Conservation (phyloP, 352 stramenopile species). For the Phytophthora macrochlamydospora region DNA sequence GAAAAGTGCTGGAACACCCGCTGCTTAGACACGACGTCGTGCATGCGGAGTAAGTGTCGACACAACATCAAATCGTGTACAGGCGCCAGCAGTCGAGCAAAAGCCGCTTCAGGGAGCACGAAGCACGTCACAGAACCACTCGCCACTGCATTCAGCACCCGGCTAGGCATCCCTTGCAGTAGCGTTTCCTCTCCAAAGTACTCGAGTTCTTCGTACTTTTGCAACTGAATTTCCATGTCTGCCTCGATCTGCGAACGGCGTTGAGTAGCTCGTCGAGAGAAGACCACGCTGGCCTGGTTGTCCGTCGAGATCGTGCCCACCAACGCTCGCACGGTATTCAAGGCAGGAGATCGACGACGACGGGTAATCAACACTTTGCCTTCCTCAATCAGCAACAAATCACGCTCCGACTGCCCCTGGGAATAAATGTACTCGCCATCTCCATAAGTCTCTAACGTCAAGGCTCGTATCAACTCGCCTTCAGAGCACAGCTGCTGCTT, state of each 20-base stretch:
- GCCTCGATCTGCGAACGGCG: slow-evolving; percentile 49
- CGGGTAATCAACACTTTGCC: slow-evolving; percentile 76
- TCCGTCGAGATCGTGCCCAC: slow-evolving; percentile 13
- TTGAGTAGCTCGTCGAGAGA: slow-evolving; percentile 14
- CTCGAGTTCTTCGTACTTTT: slow-evolving; percentile 53
- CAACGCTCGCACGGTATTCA: slow-evolving; percentile 20
- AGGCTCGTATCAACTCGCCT: slow-evolving; percentile 41
- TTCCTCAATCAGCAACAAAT: slow-evolving; percentile 76
- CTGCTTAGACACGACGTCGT: slow-evolving; percentile 64
- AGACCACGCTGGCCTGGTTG: slow-evolving; percentile 6
- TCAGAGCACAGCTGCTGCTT: slow-evolving; percentile 53
- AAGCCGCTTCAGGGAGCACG: slow-evolving; percentile 44
- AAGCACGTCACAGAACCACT: slow-evolving; percentile 57
- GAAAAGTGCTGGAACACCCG: slow-evolving; percentile 67
- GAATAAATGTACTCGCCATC: slow-evolving; percentile 73
- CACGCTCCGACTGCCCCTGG: slow-evolving; percentile 60
- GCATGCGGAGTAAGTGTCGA: slow-evolving; percentile 53
- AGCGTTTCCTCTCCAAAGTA: slow-evolving; percentile 77
- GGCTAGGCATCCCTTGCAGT: slow-evolving; percentile 34
- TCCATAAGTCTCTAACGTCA: slow-evolving; percentile 38
- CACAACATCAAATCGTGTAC: slow-evolving; percentile 68
- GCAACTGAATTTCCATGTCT: slow-evolving; percentile 61
- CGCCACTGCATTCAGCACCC: slow-evolving; percentile 57
- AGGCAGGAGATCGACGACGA: slow-evolving; percentile 31
- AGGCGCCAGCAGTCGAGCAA: slow-evolving; percentile 44